phyloP scores from a whole-genome alignment of 768 basidiomycete genomes.

The Agrocybe pediades region DNA sequence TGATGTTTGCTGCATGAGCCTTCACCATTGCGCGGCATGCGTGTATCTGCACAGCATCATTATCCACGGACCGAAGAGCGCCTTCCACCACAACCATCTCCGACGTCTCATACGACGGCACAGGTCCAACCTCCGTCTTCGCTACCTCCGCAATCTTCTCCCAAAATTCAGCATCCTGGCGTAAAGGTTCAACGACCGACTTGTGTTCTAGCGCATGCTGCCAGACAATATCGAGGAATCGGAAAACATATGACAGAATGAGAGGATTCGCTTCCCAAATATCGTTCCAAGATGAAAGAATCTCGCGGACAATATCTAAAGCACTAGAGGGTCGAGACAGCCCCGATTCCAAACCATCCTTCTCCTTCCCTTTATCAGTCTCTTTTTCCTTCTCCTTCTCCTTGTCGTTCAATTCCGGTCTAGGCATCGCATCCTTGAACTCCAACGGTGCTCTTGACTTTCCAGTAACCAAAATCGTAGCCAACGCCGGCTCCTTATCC shows the following conservation, averaged over 20 bases:
- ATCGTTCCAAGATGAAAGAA: slow-evolving; percentile 69
- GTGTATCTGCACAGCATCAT: slow-evolving; percentile 63
- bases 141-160: slow-evolving; percentile 62
- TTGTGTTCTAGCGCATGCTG: slow-evolving; percentile 79
- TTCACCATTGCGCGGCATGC: slow-evolving; percentile 73
- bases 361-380: slow-evolving; percentile 28
- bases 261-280: slow-evolving; percentile 80
- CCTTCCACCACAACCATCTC: slow-evolving; percentile 50
- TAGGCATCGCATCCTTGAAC: slow-evolving; percentile 38
- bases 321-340: slow-evolving; percentile 51
- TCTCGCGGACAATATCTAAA: slow-evolving; percentile 65
- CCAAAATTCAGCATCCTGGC: slow-evolving; percentile 69
- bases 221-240: slow-evolving; percentile 80
- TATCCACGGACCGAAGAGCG: slow-evolving; percentile 51
- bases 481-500: slow-evolving; percentile 85
- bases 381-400: slow-evolving; percentile 38
- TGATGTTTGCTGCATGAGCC: slow-evolving; percentile 72
- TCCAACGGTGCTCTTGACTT: slow-evolving; percentile 55
- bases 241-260: slow-evolving; percentile 70
- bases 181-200: slow-evolving; percentile 52
- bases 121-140: slow-evolving; percentile 70
- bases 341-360: not conserved
- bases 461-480: slow-evolving; percentile 77
- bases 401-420: slow-evolving; percentile 37
- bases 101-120: slow-evolving; percentile 65